Conservation (phyloP, 768 basidiomycete genomes). For the Rickenella mellea region DNA sequence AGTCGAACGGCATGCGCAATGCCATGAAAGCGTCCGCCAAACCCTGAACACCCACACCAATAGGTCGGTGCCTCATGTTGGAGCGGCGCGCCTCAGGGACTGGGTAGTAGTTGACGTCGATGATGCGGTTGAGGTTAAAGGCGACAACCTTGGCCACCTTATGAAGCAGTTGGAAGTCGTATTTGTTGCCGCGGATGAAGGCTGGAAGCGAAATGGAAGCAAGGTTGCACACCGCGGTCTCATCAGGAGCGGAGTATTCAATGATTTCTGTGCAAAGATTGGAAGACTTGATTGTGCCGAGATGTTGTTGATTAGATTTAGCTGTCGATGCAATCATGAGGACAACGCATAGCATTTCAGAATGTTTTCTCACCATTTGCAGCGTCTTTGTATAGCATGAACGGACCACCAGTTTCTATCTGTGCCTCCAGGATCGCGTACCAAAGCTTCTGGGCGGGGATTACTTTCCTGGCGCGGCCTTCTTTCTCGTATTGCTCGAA, state of each 20-base stretch:
- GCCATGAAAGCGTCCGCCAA: constrained; percentile 98
- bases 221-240: constrained; percentile 96
- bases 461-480: constrained; percentile 71
- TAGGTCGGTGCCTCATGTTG: constrained; percentile 95
- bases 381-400: constrained; percentile 98
- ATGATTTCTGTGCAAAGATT: constrained; percentile 99
- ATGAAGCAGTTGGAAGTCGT: constrained; percentile 94
- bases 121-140: constrained; percentile 88
- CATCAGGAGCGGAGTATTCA: constrained; percentile 95
- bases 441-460: constrained; percentile 97
- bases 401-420: constrained; percentile 97
- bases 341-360: background rate
- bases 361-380: constrained; percentile 61
- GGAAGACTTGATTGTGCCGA: constrained; percentile 98
- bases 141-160: constrained; percentile 90
- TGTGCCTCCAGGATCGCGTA: constrained; percentile 95
- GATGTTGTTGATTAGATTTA: constrained; percentile 97
- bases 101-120: constrained; percentile 94
- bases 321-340: constrained; percentile 29
- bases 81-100: constrained; percentile 84
- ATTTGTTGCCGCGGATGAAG: constrained; percentile 72
- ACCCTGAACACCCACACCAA: constrained; percentile 96
- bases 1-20: constrained; percentile 92
- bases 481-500: constrained; percentile 86
- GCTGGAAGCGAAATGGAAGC: constrained; percentile 93